phyloP scores from a whole-genome alignment of 306 rosid genomes.

The Trichosanthes cucumerina region DNA sequence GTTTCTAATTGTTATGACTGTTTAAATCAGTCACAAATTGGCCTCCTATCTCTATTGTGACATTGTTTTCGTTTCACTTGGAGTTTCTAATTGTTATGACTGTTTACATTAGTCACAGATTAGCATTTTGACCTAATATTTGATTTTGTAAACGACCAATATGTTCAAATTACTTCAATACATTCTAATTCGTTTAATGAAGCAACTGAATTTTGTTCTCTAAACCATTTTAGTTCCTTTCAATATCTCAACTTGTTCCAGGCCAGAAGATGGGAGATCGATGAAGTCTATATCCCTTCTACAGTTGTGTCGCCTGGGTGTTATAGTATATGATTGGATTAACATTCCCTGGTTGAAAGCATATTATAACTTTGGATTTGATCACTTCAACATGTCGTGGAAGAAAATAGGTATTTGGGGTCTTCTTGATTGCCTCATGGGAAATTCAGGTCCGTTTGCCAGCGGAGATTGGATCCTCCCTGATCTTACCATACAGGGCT shows the following conservation, averaged over 20 bases:
- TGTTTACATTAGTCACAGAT: neutral
- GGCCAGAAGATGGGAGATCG: slow-evolving; percentile 82
- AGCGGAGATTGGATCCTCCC: slow-evolving; percentile 97
- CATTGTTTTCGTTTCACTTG: neutral
- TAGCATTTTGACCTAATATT: neutral
- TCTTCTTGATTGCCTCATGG: slow-evolving; percentile 62
- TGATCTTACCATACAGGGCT: slow-evolving; percentile 95
- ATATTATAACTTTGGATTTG: slow-evolving; percentile 90
- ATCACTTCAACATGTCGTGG: slow-evolving; percentile 85
- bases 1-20: too few species aligned
- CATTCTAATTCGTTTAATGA: neutral
- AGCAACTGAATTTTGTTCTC: neutral
- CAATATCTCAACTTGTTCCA: slow-evolving; percentile 26
- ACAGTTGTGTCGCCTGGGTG: slow-evolving; percentile 79
- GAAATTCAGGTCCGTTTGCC: slow-evolving; percentile 80
- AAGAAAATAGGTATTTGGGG: slow-evolving; percentile 70
- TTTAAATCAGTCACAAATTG: too few species aligned
- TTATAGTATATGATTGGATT: slow-evolving; percentile 82
- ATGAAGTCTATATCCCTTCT: slow-evolving; percentile 71
- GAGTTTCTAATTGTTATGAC: neutral
- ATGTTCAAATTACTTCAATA: neutral
- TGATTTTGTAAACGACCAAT: neutral
- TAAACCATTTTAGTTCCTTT: neutral
- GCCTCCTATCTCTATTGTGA: too few species aligned
- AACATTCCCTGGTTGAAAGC: slow-evolving; percentile 74